Evolutionary conservation across 2,329 filamentous ascomycete genomes (phyloP).

Genomic region (Ophiocordyceps polyrhachis-furcata): DNA sequence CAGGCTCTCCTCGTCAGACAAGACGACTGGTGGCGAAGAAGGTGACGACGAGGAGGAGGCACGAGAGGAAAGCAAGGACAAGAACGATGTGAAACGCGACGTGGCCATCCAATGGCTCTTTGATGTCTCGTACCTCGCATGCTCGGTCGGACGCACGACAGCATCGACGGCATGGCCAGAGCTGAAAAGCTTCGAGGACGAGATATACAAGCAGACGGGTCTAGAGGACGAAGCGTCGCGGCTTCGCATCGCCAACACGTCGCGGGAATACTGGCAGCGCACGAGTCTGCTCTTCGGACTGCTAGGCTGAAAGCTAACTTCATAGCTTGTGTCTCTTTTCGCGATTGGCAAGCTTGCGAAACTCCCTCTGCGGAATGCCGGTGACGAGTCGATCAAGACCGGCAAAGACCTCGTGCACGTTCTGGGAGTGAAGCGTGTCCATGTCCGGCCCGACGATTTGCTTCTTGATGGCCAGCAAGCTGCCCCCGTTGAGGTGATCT

Average conservation of each 20-base stretch:
- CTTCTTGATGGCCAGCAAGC: constrained; percentile 67
- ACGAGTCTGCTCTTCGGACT: constrained; percentile 69
- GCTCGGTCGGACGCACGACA: constrained; percentile 19
- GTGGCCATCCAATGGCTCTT: constrained; percentile 42
- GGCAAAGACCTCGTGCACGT: constrained; percentile 67
- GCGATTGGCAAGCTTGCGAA: constrained; percentile 63
- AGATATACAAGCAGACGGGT: constrained; percentile 24
- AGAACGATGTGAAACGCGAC: constrained; percentile 15
- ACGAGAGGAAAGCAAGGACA: neutral
- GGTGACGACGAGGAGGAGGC: neutral
- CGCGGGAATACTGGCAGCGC: constrained; percentile 66
- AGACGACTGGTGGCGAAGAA: constrained; percentile 1
- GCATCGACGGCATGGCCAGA: constrained; percentile 7
- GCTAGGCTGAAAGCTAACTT: constrained; percentile 24
- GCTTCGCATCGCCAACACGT: constrained; percentile 39
- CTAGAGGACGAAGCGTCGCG: constrained; percentile 29
- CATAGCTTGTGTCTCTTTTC: constrained; percentile 92
- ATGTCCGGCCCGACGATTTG: constrained; percentile 58
- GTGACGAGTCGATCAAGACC: constrained; percentile 64
- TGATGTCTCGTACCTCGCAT: constrained; percentile 33
- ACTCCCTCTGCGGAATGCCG: constrained; percentile 77
- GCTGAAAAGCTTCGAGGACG: constrained; percentile 26
- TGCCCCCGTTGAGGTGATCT: constrained; percentile 59
- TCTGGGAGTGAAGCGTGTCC: constrained; percentile 57
- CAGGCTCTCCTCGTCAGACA: constrained; percentile 4